Percentiles rank a stretch among this genome's conserved stretches.
Conservation (phyloP, 2,329 filamentous ascomycete genomes). For the Penicillium brasilianum region DNA sequence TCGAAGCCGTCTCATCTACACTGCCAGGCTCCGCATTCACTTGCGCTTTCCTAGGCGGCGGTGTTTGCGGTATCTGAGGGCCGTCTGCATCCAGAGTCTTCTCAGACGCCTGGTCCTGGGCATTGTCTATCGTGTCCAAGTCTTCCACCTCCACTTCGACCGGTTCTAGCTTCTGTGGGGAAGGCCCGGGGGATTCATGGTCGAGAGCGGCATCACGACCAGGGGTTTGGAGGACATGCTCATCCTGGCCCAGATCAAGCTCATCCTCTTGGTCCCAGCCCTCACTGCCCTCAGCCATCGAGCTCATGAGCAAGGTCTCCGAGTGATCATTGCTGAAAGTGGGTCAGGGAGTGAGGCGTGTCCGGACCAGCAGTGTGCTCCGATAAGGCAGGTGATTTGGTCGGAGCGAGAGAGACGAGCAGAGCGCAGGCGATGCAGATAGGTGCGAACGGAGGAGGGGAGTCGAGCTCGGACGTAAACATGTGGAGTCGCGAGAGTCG, state of each 20-base stretch:
- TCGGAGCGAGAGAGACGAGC: not conserved
- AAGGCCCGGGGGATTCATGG: slow-evolving; percentile 25
- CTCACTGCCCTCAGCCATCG: slow-evolving; percentile 66
- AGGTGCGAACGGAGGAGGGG: slow-evolving; percentile 6
- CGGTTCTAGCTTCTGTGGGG: slow-evolving; percentile 22
- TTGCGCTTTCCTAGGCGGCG: slow-evolving; percentile 30
- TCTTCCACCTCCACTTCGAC: slow-evolving; percentile 36
- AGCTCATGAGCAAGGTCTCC: slow-evolving; percentile 68
- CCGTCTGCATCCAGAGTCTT: slow-evolving; percentile 25
- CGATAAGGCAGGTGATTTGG: not conserved
- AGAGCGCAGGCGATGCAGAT: slow-evolving; percentile 1
- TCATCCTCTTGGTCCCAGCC: slow-evolving; percentile 64
- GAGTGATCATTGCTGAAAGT: slow-evolving; percentile 59
- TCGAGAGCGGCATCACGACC: slow-evolving; percentile 37
- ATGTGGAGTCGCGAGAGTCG: slow-evolving; percentile 16
- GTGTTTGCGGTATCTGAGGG: slow-evolving; percentile 28
- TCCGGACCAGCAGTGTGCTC: slow-evolving; percentile 15
- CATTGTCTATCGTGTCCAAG: slow-evolving; percentile 33
- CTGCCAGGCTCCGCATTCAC: slow-evolving; percentile 41
- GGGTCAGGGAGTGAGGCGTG: slow-evolving; percentile 16
- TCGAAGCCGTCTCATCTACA: slow-evolving; percentile 72
- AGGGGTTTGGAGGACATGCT: slow-evolving; percentile 39
- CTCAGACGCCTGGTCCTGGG: slow-evolving; percentile 31
- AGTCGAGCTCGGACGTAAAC: slow-evolving; percentile 23
- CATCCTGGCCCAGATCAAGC: slow-evolving; percentile 51